Percentiles rank a stretch among this genome's conserved stretches.
These are phyloP conservation scores for Cutaneotrichosporon dermatis DNA, from an alignment of 1,284 basidiomycete genomes.

Conservation along the genomic window DNA sequence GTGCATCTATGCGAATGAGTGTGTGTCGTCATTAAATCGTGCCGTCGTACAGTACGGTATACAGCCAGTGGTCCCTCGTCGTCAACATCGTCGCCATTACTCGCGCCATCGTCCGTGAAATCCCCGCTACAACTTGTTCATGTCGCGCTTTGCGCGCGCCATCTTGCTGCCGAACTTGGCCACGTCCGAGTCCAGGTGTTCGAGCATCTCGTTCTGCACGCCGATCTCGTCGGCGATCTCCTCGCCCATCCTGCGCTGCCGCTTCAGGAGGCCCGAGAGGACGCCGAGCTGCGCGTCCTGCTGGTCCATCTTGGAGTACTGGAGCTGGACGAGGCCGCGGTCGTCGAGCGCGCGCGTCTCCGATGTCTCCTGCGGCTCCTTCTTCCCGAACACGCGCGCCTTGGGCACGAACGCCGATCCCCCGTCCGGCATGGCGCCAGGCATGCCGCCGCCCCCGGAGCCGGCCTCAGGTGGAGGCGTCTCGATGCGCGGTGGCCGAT, in stretches of 20 bases:
- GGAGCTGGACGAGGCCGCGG: slow-evolving; percentile 70
- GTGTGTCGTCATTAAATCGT: slow-evolving; percentile 2
- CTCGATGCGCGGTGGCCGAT: background rate
- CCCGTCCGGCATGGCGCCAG: background rate
- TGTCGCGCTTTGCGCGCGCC: slow-evolving; percentile 68
- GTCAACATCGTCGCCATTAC: background rate
- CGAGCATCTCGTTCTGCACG: slow-evolving; percentile 80
- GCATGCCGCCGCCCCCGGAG: background rate
- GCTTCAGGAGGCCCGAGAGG: slow-evolving; percentile 73
- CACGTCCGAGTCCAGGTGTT: slow-evolving; percentile 69
- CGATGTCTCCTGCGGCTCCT: slow-evolving; percentile 69
- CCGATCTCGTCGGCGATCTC: slow-evolving; percentile 81
- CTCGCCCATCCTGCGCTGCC: slow-evolving; percentile 79
- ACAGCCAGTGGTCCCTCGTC: background rate
- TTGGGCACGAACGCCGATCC: background rate
- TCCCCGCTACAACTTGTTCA: slow-evolving; percentile 56
- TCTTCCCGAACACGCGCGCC: slow-evolving; percentile 66
- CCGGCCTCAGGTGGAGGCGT: slow-evolving; percentile 5
- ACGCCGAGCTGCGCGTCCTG: slow-evolving; percentile 79
- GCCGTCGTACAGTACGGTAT: background rate
- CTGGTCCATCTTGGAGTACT: slow-evolving; percentile 70
- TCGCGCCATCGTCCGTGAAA: background rate
- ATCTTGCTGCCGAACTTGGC: slow-evolving; percentile 73
- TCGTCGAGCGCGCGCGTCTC: slow-evolving; percentile 82
- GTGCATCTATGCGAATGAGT: slow-evolving; percentile 5